Conservation (phyloP, 1,284 basidiomycete species). For the Leccinum griseonigrum region DNA sequence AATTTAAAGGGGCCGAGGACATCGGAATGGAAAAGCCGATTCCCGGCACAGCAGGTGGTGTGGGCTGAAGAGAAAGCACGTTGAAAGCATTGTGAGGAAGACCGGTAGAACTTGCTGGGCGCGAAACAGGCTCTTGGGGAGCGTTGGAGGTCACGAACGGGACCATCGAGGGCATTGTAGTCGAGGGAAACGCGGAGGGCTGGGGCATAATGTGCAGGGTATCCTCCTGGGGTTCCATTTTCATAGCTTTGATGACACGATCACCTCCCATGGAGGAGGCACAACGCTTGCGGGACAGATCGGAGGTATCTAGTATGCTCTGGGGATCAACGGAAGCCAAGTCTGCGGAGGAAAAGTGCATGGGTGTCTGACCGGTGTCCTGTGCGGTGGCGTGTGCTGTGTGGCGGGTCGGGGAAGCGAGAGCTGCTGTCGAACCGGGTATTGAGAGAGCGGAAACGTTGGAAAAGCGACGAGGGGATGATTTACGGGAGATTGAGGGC, state of each 20-base stretch:
- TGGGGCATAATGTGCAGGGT: slow-evolving; percentile 30
- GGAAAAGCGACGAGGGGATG: slow-evolving; percentile 28
- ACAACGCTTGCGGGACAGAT: slow-evolving; percentile 59
- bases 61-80: slow-evolving; percentile 24
- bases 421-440: slow-evolving; percentile 11
- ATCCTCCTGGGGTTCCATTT: slow-evolving; percentile 68
- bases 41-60: slow-evolving; percentile 22
- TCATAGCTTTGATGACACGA: slow-evolving; percentile 60
- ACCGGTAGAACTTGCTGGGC: slow-evolving; percentile 43
- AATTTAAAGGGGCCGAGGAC: slow-evolving; percentile 18
- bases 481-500: slow-evolving; percentile 26
- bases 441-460: slow-evolving; percentile 14
- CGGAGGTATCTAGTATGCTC: slow-evolving; percentile 24
- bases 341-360: slow-evolving; percentile 26
- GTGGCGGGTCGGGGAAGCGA: slow-evolving; percentile 20
- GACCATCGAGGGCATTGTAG: slow-evolving; percentile 16
- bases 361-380: slow-evolving; percentile 18
- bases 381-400: slow-evolving; percentile 15
- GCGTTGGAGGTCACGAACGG: slow-evolving; percentile 31
- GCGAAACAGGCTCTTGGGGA: slow-evolving; percentile 37
- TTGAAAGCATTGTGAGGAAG: slow-evolving; percentile 26
- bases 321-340: slow-evolving; percentile 21
- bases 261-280: slow-evolving; percentile 62
- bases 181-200: slow-evolving; percentile 29
- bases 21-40: slow-evolving; percentile 21